phyloP scores from a whole-genome alignment of 495 filamentous ascomycete genomes.

The Penicillium angulare region DNA sequence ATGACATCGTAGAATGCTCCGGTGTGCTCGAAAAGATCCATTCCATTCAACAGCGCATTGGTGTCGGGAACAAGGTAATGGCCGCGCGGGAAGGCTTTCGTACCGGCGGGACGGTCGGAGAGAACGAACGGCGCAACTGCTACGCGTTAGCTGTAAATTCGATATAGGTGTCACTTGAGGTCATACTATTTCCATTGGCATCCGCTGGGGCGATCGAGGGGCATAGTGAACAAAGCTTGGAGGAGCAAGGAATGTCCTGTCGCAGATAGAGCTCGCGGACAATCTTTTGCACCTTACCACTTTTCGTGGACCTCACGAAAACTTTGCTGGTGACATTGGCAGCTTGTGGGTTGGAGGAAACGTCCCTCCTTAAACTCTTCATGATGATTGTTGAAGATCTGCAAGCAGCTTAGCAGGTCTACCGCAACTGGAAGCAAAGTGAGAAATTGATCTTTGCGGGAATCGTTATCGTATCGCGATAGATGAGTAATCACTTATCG shows the following conservation, averaged over 20 bases:
- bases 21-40: constrained; percentile 93
- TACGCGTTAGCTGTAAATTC: constrained; percentile 1
- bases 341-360: constrained; percentile 64
- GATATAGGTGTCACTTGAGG: not conserved
- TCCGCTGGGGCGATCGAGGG: constrained; percentile 67
- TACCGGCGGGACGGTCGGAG: constrained; percentile 81
- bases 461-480: constrained; percentile 25
- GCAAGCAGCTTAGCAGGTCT: constrained; percentile 1
- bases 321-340: constrained; percentile 86
- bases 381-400: constrained; percentile 51
- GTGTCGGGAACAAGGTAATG: constrained; percentile 97
- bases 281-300: constrained; percentile 97
- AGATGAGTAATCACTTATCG: constrained; percentile 22
- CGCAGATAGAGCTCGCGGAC: constrained; percentile 94
- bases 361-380: constrained; percentile 83
- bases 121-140: constrained; percentile 80
- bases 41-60: constrained; percentile 90
- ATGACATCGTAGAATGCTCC: constrained; percentile 93
- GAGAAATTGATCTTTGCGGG: constrained; percentile 24
- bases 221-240: constrained; percentile 77
- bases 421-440: constrained; percentile 10
- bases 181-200: constrained; percentile 69
- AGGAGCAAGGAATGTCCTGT: constrained; percentile 97
- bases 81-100: constrained; percentile 74
- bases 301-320: constrained; percentile 88